phyloP scores from a whole-genome alignment of 129 eudicot genomes.

The Scalesia atractyloides region DNA sequence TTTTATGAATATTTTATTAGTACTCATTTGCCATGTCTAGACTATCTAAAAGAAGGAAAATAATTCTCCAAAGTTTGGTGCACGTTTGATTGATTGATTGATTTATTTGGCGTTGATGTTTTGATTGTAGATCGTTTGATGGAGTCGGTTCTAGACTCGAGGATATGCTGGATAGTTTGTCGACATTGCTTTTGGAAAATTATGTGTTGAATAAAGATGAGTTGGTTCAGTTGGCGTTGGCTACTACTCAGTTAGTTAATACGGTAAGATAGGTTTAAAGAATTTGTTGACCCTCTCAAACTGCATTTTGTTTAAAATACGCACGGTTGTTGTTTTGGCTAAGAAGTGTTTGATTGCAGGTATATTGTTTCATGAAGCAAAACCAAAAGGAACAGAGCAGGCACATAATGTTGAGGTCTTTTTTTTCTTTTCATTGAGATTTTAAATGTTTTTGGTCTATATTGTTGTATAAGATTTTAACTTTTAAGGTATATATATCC shows the following conservation, averaged over 20 bases:
- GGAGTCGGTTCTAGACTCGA: slow-evolving; percentile 57
- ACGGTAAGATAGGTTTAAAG: slow-evolving; percentile 49
- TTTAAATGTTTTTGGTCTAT: not conserved
- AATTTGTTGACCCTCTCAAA: not conserved
- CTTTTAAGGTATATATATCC: too few species aligned
- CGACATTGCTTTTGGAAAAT: slow-evolving; percentile 41
- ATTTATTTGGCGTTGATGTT: slow-evolving; percentile 14
- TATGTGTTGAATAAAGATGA: slow-evolving; percentile 48
- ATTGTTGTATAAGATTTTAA: slow-evolving; percentile 5
- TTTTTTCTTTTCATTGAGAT: not conserved
- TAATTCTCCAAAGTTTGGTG: not conserved
- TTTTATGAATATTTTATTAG: too few species aligned
- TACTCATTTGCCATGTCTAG: too few species aligned
- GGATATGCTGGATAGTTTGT: slow-evolving; percentile 50
- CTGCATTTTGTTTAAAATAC: not conserved
- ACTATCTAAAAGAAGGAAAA: too few species aligned
- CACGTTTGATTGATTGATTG: not conserved
- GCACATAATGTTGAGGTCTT: slow-evolving; percentile 55
- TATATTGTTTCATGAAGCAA: slow-evolving; percentile 62
- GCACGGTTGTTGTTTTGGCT: not conserved
- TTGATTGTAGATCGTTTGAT: slow-evolving; percentile 57
- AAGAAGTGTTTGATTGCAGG: slow-evolving; percentile 47
- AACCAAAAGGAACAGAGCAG: slow-evolving; percentile 54
- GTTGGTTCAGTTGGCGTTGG: slow-evolving; percentile 51
- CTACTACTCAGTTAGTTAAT: slow-evolving; percentile 55